These are phyloP conservation scores for Ophiostoma novo-ulmi DNA, from an alignment of 2,329 filamentous ascomycete genomes.

Conservation along the genomic window DNA sequence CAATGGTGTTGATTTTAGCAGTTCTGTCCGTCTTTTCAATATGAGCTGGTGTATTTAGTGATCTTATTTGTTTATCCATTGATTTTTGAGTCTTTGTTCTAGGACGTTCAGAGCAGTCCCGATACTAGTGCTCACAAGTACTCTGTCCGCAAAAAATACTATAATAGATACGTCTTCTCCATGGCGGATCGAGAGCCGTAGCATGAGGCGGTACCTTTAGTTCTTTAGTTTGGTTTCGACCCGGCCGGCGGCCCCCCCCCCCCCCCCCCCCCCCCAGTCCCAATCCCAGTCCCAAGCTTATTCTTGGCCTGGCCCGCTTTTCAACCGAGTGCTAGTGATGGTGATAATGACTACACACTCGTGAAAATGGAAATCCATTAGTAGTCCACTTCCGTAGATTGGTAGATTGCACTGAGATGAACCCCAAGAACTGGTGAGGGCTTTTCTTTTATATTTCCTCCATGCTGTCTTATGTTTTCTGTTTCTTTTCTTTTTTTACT, in stretches of 20 bases:
- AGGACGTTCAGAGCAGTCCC: neutral
- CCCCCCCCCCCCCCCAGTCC: neutral
- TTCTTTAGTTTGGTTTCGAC: constrained; percentile 3
- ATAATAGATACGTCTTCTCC: neutral
- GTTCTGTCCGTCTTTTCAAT: too few species aligned
- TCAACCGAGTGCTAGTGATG: constrained; percentile 10
- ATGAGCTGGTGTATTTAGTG: too few species aligned
- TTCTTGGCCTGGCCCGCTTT: constrained; percentile 14
- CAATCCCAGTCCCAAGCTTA: constrained; percentile 8
- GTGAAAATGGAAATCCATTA: constrained; percentile 13
- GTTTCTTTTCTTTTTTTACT: neutral
- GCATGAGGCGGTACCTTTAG: neutral
- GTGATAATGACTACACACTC: constrained; percentile 16
- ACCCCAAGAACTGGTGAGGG: neutral
- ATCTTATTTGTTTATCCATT: neutral
- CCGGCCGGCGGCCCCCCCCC: constrained; percentile 8
- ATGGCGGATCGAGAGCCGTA: constrained; percentile 5
- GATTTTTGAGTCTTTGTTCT: neutral
- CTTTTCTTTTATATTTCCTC: neutral
- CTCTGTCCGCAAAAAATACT: neutral
- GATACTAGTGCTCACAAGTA: neutral
- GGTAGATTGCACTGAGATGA: neutral
- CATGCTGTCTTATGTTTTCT: neutral
- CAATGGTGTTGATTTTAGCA: neutral
- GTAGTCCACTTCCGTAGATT: constrained; percentile 10